Base-by-base conservation (phyloP, 1,284 basidiomycete genomes). In the Xanthoconium separans region DNA sequence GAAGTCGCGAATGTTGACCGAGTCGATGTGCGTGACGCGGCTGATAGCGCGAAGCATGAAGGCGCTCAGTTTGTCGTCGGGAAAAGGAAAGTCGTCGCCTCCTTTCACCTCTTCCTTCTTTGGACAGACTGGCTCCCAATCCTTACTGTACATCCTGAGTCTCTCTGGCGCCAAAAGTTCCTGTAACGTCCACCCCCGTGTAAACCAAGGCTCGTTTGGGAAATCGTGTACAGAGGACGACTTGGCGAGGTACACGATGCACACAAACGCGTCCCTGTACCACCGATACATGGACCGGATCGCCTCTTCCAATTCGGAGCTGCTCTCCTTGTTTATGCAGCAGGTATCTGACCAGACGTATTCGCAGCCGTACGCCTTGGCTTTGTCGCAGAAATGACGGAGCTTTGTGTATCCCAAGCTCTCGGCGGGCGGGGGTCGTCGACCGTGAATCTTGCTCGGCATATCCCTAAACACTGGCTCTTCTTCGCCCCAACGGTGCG, bases 401-500 rank as follows among this genome's bases (percentile, higher is more conserved):
- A 52, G 51, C 8, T 51, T 50, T 4, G 41, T 30, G 24, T 50
- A 52, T 29, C 51, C 51, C 4, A 11, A 6, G n/a, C 51, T 39
- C 20, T 27, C 6, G 27, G 27, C 27, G 3, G 50, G 47, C 1
- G 39, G 11, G 12, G 39, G 31, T 34, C 39, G 47, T 31, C 2
- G 29, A 6, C 31, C 39, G 36, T 51, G 22, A 12, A 51, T 22
- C 15, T 30, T 52, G 47, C 47, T 51, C 24, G 51, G 20, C 24
- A 52, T 30, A 31, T 52, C 51, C 30, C 18, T 42, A 40, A 52
- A 52, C 13, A 36, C 47, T 1, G 51, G 51, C 47, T 52, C 51
- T 50, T 52, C 51, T 12, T 50, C 47, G 9, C 55, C 55, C 53
- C 53, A 56, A 10, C 55, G 53, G 22, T 56, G 55, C 11, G 55